A percentile compares a stretch with the other conserved stretches of the same genome.
These are phyloP conservation scores for Gossypium sturtianum DNA, from an alignment of 345 rosid species.

Conservation along the genomic window DNA sequence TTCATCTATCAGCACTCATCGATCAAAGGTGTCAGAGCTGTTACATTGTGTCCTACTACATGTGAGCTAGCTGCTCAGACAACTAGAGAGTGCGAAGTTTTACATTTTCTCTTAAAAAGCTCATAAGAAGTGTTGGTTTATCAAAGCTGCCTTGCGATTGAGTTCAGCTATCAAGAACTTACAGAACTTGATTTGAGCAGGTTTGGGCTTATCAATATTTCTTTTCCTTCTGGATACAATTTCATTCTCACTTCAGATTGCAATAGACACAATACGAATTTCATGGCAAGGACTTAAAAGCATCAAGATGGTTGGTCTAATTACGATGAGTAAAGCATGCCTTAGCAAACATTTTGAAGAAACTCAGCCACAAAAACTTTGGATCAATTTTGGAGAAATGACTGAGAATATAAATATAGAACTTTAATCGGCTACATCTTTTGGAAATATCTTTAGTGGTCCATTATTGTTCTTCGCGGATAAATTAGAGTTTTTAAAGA, in stretches of 20 bases:
- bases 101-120: constrained; percentile 33
- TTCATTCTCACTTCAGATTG: not conserved
- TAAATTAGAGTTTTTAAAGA: too few species aligned
- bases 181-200: constrained; percentile 78
- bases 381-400: too few species aligned
- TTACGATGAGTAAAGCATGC: too few species aligned
- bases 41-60: constrained; percentile 71
- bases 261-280: too few species aligned
- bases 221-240: not conserved
- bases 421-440: too few species aligned
- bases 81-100: constrained; percentile 62
- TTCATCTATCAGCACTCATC: constrained; percentile 39
- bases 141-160: constrained; percentile 70
- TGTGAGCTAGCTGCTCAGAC: constrained; percentile 90
- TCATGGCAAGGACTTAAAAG: too few species aligned
- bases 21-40: constrained; percentile 73
- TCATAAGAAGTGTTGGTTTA: constrained; percentile 50
- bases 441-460: too few species aligned
- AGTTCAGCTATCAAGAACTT: constrained; percentile 49
- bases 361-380: too few species aligned
- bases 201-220: constrained; percentile 32
- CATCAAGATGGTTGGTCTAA: too few species aligned
- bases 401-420: too few species aligned
- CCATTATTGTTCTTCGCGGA: too few species aligned
- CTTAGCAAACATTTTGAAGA: too few species aligned